Evolutionary conservation across 1,284 basidiomycete genomes (phyloP), one percentile per base, ranked within the genome.

Genomic region (Rhodotorula sp.): DNA sequence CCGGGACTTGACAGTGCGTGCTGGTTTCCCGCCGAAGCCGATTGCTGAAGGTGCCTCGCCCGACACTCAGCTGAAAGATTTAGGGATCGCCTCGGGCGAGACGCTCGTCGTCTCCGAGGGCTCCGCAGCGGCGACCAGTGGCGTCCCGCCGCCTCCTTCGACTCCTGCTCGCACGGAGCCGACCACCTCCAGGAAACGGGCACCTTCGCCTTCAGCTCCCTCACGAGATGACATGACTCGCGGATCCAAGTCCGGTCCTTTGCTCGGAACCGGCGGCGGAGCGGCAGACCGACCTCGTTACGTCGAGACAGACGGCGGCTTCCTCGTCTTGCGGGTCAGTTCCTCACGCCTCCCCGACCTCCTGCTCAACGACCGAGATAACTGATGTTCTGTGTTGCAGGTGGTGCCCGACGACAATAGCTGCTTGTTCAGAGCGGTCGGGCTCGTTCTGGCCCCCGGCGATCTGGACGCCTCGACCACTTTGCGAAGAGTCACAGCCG

Each of bases 361-460:
- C 52, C 2, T 15, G 21, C 21, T 54, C 12, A 26, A 0, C 29
- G 34, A 7, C 26, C 54, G 14, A 1, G 29, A 15, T 14, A 56
- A 5, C 2, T 23, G 26, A 43, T 12, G 8, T 12, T 14, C 10
- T 10, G 12, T 12, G 10, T 43, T 26, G 54, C n/a, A 56, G 54
- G n/a, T 26, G 26, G 75, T 79, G 3, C 77, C 78, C 18, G 77
- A 79, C 64, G 74, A 79, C 68, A 76, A 78, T 77, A 91, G 92
- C 5, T 97, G 94, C 81, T 84, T 97, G 51, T 97, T 97, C 83
- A 90, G 90, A 7, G 89, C 92, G 3, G 84, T 93, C 49, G 91
- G 90, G 7, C 84, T 96, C 57, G 84, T 95, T 6, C 92, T 97
- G 77, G 88, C 90, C 79, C 92, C 93, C 76, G 87, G 87, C 64